Conservation (phyloP, 2,329 filamentous ascomycete genomes). For the Parafenestella ontariensis region DNA sequence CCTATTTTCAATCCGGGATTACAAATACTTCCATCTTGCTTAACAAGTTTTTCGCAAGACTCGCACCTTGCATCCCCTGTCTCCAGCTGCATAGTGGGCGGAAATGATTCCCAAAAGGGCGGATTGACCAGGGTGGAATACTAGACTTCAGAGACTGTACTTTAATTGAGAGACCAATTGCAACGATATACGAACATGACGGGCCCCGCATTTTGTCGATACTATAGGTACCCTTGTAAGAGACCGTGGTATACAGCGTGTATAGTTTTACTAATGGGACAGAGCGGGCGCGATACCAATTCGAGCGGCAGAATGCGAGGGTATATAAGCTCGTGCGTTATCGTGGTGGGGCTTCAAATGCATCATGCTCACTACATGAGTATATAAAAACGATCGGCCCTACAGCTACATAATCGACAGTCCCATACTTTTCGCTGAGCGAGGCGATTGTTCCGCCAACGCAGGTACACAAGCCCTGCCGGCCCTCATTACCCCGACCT, state of each 20-base stretch:
- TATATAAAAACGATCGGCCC: neutral
- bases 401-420: neutral
- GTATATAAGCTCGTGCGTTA: neutral
- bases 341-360: neutral
- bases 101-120: no score
- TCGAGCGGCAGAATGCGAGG: constrained; percentile 7
- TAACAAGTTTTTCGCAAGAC: no score
- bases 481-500: neutral
- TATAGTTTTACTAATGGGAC: no score
- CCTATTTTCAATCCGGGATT: neutral
- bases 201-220: no score
- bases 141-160: no score
- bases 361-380: neutral
- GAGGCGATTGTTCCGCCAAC: neutral
- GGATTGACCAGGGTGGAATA: no score
- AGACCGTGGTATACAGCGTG: no score
- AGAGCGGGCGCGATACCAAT: constrained; percentile 3
- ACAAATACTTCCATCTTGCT: neutral
- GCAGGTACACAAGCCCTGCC: neutral
- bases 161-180: no score
- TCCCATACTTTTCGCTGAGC: neutral
- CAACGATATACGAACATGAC: no score
- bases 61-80: no score
- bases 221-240: no score
- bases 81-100: no score